A percentile compares a stretch with the other conserved stretches of the same genome.
Conservation (phyloP, 257 asterid species). For the Hygrophila difformis region DNA sequence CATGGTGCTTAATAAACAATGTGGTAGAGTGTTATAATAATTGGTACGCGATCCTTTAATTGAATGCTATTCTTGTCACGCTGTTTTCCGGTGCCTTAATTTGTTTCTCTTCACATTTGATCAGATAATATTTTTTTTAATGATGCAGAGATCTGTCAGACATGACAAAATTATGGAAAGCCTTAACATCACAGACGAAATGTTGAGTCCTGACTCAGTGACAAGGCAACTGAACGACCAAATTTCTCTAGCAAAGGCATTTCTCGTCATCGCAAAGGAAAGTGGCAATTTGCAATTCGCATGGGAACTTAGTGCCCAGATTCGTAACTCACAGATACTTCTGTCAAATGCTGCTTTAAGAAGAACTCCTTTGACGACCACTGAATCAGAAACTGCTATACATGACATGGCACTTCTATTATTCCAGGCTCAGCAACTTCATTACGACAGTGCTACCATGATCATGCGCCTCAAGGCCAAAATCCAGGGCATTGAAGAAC, state of each 20-base stretch:
- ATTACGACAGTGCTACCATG: slow-evolving; percentile 59
- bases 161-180: slow-evolving; percentile 43
- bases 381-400: slow-evolving; percentile 43
- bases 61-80: too few species aligned
- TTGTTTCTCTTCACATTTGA: background rate
- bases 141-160: slow-evolving; percentile 36
- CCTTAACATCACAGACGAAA: slow-evolving; percentile 54
- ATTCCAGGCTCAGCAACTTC: slow-evolving; percentile 62
- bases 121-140: background rate
- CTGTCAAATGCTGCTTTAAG: slow-evolving; percentile 51
- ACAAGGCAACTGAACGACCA: slow-evolving; percentile 63
- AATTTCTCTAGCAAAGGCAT: slow-evolving; percentile 53
- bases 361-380: slow-evolving; percentile 40
- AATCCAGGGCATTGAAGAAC: slow-evolving; percentile 37
- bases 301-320: slow-evolving; percentile 70
- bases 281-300: slow-evolving; percentile 62
- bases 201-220: slow-evolving; percentile 50
- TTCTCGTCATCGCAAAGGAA: slow-evolving; percentile 52
- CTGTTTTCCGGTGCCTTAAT: background rate
- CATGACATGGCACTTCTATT: slow-evolving; percentile 57
- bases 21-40: too few species aligned
- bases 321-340: slow-evolving; percentile 49
- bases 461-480: slow-evolving; percentile 54
- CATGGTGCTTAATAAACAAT: too few species aligned
- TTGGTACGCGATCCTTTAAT: too few species aligned